These are phyloP conservation scores for Pulveroboletus sp. DNA, from an alignment of 768 basidiomycete genomes.

Conservation along the genomic window DNA sequence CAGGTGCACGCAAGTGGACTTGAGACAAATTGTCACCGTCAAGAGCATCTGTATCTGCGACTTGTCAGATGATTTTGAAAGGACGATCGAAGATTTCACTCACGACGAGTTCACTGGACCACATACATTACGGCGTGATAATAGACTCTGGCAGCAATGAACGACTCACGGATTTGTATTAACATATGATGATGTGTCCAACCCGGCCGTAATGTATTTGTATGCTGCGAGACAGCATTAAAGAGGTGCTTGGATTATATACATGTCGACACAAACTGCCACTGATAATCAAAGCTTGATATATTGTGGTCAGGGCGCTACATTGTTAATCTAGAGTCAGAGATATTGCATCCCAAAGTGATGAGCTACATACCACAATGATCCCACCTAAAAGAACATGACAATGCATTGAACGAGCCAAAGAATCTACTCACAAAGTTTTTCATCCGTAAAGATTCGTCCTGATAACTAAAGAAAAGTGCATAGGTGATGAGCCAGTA, in stretches of 20 bases:
- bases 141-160: no score
- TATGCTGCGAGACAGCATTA: neutral
- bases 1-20: no score
- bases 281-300: neutral
- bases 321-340: neutral
- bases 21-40: neutral
- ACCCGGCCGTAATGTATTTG: neutral
- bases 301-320: neutral
- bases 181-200: neutral
- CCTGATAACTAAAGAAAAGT: neutral
- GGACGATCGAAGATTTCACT: neutral
- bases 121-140: no score
- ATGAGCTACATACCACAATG: neutral
- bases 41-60: neutral
- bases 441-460: neutral
- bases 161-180: neutral
- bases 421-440: conserved; percentile 1
- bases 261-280: neutral
- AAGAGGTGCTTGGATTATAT: neutral
- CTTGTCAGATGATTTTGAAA: neutral
- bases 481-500: no score
- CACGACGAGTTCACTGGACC: neutral
- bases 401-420: no score
- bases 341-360: neutral
- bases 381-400: neutral